Percentiles rank a stretch among this genome's conserved stretches.
Conservation (phyloP, 345 rosid species). For the Sisymbrium irio region DNA sequence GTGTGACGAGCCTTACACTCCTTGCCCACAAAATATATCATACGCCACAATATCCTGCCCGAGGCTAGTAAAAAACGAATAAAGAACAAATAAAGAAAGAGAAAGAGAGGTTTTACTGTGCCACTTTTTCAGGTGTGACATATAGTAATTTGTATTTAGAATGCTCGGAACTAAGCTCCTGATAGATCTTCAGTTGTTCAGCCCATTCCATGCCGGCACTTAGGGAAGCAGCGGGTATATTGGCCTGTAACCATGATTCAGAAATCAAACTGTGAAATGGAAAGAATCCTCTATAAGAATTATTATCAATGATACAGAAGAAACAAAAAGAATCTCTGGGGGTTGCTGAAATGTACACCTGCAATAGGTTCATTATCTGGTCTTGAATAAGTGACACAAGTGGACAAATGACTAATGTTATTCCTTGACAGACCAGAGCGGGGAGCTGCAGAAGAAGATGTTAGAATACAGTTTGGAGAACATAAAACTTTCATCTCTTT, state of each 20-base stretch:
- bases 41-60: not conserved
- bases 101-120: constrained; percentile 42
- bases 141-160: constrained; percentile 84
- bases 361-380: constrained; percentile 96
- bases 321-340: constrained; percentile 6
- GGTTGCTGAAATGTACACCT: constrained; percentile 48
- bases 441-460: constrained; percentile 66
- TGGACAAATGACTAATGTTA: constrained; percentile 92
- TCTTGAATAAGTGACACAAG: constrained; percentile 98
- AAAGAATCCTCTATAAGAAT: not conserved
- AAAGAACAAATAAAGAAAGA: not conserved
- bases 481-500: constrained; percentile 8
- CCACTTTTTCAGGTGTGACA: constrained; percentile 99
- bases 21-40: not conserved
- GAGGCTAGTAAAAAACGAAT: not conserved
- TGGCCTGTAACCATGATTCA: constrained; percentile 53
- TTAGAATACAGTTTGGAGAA: constrained; percentile 15
- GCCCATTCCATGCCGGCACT: constrained; percentile 96
- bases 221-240: constrained; percentile 85
- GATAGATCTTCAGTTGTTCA: constrained; percentile 88
- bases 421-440: constrained; percentile 78
- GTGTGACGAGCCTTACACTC: not conserved
- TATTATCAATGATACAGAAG: constrained; percentile 5
- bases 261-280: constrained; percentile 12
- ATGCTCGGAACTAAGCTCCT: constrained; percentile 77